phyloP scores from a whole-genome alignment of 2,329 filamentous ascomycete genomes.

The Pseudogymnoascus sp. region DNA sequence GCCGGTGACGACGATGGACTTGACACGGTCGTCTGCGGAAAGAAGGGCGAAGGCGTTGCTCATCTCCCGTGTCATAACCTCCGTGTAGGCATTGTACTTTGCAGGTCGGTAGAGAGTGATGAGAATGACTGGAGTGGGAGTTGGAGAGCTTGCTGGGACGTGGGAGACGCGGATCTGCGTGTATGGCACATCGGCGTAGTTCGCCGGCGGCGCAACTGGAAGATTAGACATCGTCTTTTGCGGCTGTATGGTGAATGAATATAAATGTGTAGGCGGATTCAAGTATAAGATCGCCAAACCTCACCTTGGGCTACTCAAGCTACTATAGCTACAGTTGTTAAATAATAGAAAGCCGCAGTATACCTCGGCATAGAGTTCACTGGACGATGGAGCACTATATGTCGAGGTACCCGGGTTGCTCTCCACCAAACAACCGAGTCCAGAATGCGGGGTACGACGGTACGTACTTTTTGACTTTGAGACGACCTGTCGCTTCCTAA shows the following conservation, averaged over 20 bases:
- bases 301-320: background rate
- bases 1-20: conserved; percentile 45
- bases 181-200: conserved; percentile 35
- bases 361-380: background rate
- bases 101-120: conserved; percentile 55
- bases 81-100: conserved; percentile 63
- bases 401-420: background rate
- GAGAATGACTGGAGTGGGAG: conserved; percentile 52
- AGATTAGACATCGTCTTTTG: background rate
- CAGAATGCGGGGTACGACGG: background rate
- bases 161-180: conserved; percentile 40
- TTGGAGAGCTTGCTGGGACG: conserved; percentile 40
- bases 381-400: background rate
- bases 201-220: conserved; percentile 18
- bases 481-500: background rate
- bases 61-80: conserved; percentile 53
- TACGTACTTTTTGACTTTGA: background rate
- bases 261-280: background rate
- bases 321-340: background rate
- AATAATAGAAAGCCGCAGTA: background rate
- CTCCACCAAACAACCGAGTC: conserved; percentile 3
- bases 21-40: conserved; percentile 45
- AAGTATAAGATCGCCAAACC: background rate
- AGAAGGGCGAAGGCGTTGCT: conserved; percentile 43
- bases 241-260: background rate